Evolutionary conservation across 495 filamentous ascomycete species (phyloP).

Genomic region (Eremomyces bilateralis): DNA sequence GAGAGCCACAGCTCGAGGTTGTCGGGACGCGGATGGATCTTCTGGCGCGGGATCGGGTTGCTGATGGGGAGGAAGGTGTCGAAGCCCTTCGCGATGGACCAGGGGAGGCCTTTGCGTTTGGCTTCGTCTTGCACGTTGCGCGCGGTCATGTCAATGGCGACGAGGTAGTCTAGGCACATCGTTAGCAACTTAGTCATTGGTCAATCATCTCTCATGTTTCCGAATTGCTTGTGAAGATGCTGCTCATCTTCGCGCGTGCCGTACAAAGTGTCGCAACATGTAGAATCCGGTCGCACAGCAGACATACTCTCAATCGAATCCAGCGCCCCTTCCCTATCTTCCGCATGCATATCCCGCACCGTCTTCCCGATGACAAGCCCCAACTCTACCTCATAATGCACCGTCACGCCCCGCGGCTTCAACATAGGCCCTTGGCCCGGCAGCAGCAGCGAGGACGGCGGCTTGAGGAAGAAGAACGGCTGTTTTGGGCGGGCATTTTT

Average conservation of each 20-base stretch:
- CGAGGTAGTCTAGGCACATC: slow-evolving; percentile 42
- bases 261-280: neutral
- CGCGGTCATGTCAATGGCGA: slow-evolving; percentile 84
- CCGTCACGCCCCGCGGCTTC: slow-evolving; percentile 52
- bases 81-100: slow-evolving; percentile 89
- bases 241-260: neutral
- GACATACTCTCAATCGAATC: slow-evolving; percentile 30
- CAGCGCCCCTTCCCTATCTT: slow-evolving; percentile 32
- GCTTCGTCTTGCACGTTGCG: slow-evolving; percentile 86
- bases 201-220: neutral
- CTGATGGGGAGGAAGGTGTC: slow-evolving; percentile 87
- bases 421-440: slow-evolving; percentile 65
- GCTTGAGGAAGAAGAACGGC: slow-evolving; percentile 99
- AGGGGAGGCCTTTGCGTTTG: slow-evolving; percentile 92
- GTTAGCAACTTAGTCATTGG: neutral
- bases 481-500: slow-evolving; percentile 67
- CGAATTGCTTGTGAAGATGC: neutral
- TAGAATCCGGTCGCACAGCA: neutral
- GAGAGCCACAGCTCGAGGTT: slow-evolving; percentile 62
- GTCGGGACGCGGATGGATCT: slow-evolving; percentile 72
- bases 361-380: slow-evolving; percentile 66
- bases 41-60: slow-evolving; percentile 49
- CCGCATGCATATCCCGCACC: slow-evolving; percentile 47
- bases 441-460: slow-evolving; percentile 55
- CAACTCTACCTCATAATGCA: slow-evolving; percentile 94